Conservation (phyloP, 2,329 filamentous ascomycete genomes). For the Trichoderma koningii region DNA sequence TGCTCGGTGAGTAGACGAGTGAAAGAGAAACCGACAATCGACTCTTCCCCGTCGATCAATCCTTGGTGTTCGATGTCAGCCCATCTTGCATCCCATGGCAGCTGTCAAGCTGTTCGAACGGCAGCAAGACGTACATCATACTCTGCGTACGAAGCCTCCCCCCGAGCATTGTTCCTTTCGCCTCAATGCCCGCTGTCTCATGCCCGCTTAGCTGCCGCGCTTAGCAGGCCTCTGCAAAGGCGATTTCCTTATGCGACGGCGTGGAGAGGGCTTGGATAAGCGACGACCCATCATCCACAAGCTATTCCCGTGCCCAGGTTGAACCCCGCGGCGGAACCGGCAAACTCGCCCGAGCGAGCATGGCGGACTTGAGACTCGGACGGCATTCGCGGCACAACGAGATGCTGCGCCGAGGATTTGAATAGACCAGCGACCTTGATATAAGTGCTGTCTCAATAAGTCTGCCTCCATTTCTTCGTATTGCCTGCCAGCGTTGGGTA, state of each 20-base stretch:
- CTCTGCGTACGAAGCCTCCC: not conserved
- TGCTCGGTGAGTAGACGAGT: too few species aligned
- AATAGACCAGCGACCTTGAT: not conserved
- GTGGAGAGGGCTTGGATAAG: slow-evolving; percentile 7
- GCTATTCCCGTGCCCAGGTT: not conserved
- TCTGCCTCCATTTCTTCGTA: not conserved
- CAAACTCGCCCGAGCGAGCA: not conserved
- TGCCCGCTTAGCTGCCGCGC: not conserved
- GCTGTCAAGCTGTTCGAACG: not conserved
- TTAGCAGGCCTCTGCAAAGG: not conserved
- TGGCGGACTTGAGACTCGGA: not conserved
- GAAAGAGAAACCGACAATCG: not conserved
- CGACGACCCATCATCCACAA: not conserved
- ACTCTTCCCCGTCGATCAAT: not conserved
- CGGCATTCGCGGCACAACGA: slow-evolving; percentile 9
- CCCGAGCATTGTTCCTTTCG: not conserved
- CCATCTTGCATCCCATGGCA: not conserved
- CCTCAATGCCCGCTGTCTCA: too few species aligned
- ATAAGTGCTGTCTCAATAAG: not conserved
- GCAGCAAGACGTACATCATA: not conserved
- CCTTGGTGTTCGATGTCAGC: not conserved
- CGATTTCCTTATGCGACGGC: slow-evolving; percentile 3
- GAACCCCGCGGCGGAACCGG: slow-evolving; percentile 12
- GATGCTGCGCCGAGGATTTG: not conserved
- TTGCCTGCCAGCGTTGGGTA: not conserved